Evolutionary conservation across 2,329 filamentous ascomycete genomes (phyloP).

Genomic region (Verticillium albo-atrum): DNA sequence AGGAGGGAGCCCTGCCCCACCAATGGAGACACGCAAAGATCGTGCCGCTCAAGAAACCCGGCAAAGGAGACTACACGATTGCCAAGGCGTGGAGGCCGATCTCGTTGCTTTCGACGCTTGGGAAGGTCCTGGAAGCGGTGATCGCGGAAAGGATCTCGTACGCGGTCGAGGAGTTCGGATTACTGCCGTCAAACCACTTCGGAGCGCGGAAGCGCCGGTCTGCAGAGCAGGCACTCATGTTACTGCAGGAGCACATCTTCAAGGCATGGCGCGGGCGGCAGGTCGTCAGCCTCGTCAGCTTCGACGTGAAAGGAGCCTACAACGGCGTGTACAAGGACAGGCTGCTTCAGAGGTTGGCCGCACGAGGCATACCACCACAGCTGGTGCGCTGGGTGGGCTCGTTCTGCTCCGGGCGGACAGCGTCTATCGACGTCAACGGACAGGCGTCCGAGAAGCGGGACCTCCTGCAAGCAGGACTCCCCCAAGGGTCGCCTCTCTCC

Average conservation of each 20-base stretch:
- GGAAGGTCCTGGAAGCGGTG: conserved; percentile 13
- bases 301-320: conserved; percentile 35
- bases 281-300: conserved; percentile 28
- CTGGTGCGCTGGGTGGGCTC: conserved; percentile 14
- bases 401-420: conserved; percentile 18
- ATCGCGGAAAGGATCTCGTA: conserved; percentile 1
- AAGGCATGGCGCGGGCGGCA: conserved; percentile 6
- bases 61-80: conserved; percentile 18
- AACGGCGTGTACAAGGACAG: conserved; percentile 32
- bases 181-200: conserved; percentile 3
- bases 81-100: neutral
- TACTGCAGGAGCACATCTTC: conserved; percentile 2
- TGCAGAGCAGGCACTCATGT: conserved; percentile 1
- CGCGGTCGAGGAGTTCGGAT: neutral
- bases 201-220: conserved; percentile 2
- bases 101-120: conserved; percentile 17
- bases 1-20: conserved; percentile 11
- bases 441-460: conserved; percentile 9
- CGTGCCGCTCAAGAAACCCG: conserved; percentile 2
- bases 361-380: conserved; percentile 14
- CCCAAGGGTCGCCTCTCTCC: conserved; percentile 27
- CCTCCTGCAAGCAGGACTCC: conserved; percentile 18
- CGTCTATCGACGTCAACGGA: conserved; percentile 16
- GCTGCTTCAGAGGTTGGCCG: conserved; percentile 14
- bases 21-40: conserved; percentile 15